Evolutionary conservation across 2,329 filamentous ascomycete species (phyloP), one percentile per base, ranked within the genome.

Genomic region (Xylariaceae sp.): DNA sequence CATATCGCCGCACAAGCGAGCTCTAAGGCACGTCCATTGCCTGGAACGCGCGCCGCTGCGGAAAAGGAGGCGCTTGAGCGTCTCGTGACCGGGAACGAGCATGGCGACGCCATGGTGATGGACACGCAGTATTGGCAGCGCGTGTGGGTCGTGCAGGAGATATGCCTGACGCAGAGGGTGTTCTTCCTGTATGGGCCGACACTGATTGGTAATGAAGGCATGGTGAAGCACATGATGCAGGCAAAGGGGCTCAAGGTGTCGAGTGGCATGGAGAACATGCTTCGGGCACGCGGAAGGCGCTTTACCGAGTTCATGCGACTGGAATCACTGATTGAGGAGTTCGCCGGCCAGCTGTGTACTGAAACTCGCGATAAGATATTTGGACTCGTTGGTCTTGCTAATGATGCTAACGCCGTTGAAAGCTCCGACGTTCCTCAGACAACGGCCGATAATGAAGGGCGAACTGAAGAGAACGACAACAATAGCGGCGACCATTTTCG

Each of bases 121-220:
- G 8, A 18, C 30, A 56, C 58, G 13, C 23, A 15, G 18, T 60
- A 60, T n/a, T 56, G 54, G 57, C 42, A 56, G 44, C 57, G 50
- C n/a, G 8, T 56, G 4, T 59, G 53, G 57, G 53, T 55, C 10
- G 53, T 59, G 17, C 53, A 59, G 30, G 57, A 55, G 9, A 52
- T 58, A n/a, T 58, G 56, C 13, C 45, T 58, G 9, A 47, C 56
- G 18, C 44, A 47, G 35, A 54, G 34, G 23, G 37, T 54, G n/a
- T 54, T 58, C 47, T 58, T 58, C 30, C 35, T 51, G 35, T 58
- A 58, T n/a, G 56, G 56, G 10, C 51, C 56, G 17, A 54, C 56
- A 10, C 30, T 55, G 8, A 11, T 52, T 13, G 49, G 44, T n/a
- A 18, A 53, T 10, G 48, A 52, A 34, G 35, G 52, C 1, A n/a